These are phyloP conservation scores for Haplographium delicatum DNA, from an alignment of 495 filamentous ascomycete species.

Conservation along the genomic window DNA sequence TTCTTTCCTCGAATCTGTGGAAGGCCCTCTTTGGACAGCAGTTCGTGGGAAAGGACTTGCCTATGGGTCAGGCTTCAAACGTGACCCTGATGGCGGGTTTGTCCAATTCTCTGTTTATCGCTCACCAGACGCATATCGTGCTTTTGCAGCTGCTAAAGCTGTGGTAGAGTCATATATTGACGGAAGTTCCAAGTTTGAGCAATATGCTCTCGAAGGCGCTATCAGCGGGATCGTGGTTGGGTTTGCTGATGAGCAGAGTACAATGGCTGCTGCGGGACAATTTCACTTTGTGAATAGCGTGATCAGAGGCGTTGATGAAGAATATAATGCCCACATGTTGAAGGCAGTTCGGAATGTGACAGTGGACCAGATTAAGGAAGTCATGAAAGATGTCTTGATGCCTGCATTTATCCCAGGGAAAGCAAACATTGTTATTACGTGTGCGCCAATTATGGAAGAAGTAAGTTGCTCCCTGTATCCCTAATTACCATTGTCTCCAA, in stretches of 20 bases:
- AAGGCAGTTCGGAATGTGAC: constrained; percentile 69
- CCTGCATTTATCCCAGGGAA: constrained; percentile 71
- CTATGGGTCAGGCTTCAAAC: constrained; percentile 74
- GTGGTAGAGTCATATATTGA: constrained; percentile 67
- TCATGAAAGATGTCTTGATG: constrained; percentile 68
- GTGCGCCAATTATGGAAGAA: constrained; percentile 77
- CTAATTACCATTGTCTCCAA: not conserved
- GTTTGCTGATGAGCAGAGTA: constrained; percentile 82
- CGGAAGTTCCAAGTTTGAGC: constrained; percentile 61
- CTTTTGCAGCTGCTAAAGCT: constrained; percentile 68
- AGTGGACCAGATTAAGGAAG: constrained; percentile 69
- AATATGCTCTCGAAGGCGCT: constrained; percentile 80
- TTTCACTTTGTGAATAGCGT: constrained; percentile 79
- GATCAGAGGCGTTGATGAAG: constrained; percentile 66
- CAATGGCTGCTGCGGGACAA: constrained; percentile 71
- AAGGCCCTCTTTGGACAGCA: constrained; percentile 90
- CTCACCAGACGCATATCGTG: constrained; percentile 83
- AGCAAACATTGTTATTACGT: constrained; percentile 84
- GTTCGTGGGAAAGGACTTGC: constrained; percentile 89
- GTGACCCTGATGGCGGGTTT: constrained; percentile 71
- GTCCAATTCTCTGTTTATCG: constrained; percentile 80
- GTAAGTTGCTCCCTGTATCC: constrained; percentile 43
- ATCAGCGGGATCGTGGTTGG: constrained; percentile 80
- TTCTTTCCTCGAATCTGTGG: constrained; percentile 86
- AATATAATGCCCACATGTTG: constrained; percentile 73